A percentile compares a stretch with the other conserved stretches of the same genome.
Evolutionary conservation across 768 basidiomycete species (phyloP).

Genomic region (Tylopilus felleus): DNA sequence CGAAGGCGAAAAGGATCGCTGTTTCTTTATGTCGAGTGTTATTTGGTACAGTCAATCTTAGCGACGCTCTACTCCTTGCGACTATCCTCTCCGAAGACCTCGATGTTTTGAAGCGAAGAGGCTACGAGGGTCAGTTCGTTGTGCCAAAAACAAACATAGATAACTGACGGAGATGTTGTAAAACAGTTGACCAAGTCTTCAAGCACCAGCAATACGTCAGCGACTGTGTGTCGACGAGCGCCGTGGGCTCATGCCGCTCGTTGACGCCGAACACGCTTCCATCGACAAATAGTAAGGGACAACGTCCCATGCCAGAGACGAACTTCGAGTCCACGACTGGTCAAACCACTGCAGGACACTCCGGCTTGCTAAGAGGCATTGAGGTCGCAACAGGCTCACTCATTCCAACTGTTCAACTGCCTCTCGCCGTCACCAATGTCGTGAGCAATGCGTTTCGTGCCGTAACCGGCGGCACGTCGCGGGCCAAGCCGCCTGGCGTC

Average conservation of each 20-base stretch:
- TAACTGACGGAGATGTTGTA: neutral
- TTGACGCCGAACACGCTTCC: neutral
- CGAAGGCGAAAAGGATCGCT: slow-evolving; percentile 55
- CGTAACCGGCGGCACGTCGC: neutral
- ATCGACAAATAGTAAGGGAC: neutral
- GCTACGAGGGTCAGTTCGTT: neutral
- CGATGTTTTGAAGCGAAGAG: slow-evolving; percentile 12
- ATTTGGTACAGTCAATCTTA: slow-evolving; percentile 70
- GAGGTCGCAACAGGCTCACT: neutral
- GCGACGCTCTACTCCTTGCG: slow-evolving; percentile 52
- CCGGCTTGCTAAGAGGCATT: neutral
- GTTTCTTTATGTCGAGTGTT: slow-evolving; percentile 73
- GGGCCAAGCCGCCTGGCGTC: neutral
- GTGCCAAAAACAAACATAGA: neutral
- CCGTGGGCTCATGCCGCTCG: neutral
- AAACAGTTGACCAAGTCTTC: neutral
- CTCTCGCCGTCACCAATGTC: neutral
- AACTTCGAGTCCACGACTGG: neutral
- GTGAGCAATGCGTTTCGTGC: neutral
- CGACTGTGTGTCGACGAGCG: neutral
- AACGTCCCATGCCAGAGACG: neutral
- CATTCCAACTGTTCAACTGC: neutral
- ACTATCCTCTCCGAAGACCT: slow-evolving; percentile 84
- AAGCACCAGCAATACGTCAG: neutral
- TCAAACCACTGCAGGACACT: neutral